Evolutionary conservation across 129 eudicot species (phyloP).

Genomic region (Apium graveolens): DNA sequence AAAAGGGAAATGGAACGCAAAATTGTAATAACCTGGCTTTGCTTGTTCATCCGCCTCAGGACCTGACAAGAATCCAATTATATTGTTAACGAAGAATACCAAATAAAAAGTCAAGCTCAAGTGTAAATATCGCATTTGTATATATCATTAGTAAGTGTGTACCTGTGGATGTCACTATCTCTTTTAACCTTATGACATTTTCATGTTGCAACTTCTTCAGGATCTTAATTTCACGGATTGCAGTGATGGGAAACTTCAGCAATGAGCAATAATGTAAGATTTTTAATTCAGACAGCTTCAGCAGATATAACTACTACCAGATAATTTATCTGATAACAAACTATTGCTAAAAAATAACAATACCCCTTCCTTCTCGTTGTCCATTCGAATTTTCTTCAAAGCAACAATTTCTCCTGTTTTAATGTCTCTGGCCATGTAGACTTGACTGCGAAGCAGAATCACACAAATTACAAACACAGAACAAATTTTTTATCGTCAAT

Average conservation of each 20-base stretch:
- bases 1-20: neutral
- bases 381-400: slow-evolving; percentile 61
- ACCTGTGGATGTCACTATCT: slow-evolving; percentile 68
- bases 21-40: slow-evolving; percentile 33
- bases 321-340: neutral
- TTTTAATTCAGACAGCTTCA: neutral
- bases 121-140: neutral
- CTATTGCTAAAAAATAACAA: neutral
- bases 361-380: slow-evolving; percentile 58
- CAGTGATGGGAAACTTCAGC: slow-evolving; percentile 51
- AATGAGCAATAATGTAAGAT: neutral
- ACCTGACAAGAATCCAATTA: slow-evolving; percentile 20
- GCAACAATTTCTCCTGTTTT: slow-evolving; percentile 60
- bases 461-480: neutral
- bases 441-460: slow-evolving; percentile 32
- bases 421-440: slow-evolving; percentile 56
- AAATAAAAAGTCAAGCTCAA: neutral
- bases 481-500: neutral
- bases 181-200: slow-evolving; percentile 55
- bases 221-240: slow-evolving; percentile 68
- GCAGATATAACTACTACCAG: neutral
- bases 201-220: slow-evolving; percentile 64
- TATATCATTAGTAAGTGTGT: neutral
- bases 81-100: neutral
- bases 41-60: slow-evolving; percentile 51